Conservation (phyloP, 768 basidiomycete species). For the Calocybe gangraenosa region DNA sequence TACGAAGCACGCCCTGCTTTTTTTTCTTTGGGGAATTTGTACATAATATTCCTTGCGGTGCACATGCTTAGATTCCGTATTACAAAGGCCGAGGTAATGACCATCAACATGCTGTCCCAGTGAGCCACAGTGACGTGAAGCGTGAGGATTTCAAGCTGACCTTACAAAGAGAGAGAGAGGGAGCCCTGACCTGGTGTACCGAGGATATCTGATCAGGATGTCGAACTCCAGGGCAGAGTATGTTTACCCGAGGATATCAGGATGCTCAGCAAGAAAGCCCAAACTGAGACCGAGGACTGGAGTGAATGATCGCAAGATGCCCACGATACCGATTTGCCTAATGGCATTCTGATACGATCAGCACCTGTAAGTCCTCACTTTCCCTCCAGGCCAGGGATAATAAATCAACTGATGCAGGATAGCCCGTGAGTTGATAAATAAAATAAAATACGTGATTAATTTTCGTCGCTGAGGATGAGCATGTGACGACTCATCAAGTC, state of each 20-base stretch:
- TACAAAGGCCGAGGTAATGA: conserved; percentile 8
- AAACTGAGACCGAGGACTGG: background rate
- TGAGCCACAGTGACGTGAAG: background rate
- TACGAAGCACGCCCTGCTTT: conserved; percentile 5
- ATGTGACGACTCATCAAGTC: too few relatives aligned
- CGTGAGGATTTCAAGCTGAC: background rate
- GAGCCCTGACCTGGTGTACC: conserved; percentile 1
- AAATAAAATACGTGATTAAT: too few relatives aligned
- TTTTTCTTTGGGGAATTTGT: conserved; percentile 1
- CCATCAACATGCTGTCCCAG: conserved; percentile 4
- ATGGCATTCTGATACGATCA: conserved; percentile 6
- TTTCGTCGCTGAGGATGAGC: too few relatives aligned
- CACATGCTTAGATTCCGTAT: conserved; percentile 4
- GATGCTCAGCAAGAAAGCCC: background rate
- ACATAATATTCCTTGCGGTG: conserved; percentile 7
- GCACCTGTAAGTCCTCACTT: background rate
- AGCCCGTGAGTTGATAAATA: too few relatives aligned
- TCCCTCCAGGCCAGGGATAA: conserved; percentile 4
- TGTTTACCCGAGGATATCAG: conserved; percentile 1
- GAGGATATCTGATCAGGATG: background rate
- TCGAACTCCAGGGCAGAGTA: conserved; percentile 1
- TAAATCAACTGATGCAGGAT: background rate
- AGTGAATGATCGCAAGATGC: background rate
- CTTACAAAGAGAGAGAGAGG: too few relatives aligned
- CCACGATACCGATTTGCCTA: background rate